Conservation (phyloP, 768 basidiomycete genomes). For the Pulveroboletus ravenelii region DNA sequence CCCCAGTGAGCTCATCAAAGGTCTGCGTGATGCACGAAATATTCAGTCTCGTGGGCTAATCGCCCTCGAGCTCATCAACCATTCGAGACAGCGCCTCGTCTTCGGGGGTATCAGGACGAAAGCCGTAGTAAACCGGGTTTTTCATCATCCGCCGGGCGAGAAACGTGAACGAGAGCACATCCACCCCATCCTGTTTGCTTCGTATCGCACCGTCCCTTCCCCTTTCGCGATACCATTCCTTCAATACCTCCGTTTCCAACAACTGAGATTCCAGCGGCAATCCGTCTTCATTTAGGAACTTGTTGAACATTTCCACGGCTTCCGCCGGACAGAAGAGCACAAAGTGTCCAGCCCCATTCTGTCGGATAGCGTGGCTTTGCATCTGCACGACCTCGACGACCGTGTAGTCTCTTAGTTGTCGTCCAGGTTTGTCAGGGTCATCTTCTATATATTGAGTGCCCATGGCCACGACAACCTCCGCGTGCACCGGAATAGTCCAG, state of each 20-base stretch:
- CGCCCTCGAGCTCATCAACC: slow-evolving; percentile 47
- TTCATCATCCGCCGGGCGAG: slow-evolving; percentile 61
- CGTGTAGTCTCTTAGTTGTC: slow-evolving; percentile 74
- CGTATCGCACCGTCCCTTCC: slow-evolving; percentile 36
- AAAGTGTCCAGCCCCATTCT: slow-evolving; percentile 60
- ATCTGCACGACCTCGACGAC: slow-evolving; percentile 82
- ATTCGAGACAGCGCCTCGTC: slow-evolving; percentile 65
- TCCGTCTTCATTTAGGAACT: slow-evolving; percentile 78
- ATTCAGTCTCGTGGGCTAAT: not conserved
- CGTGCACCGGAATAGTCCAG: slow-evolving; percentile 86
- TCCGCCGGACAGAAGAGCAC: slow-evolving; percentile 88
- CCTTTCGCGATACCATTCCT: slow-evolving; percentile 43
- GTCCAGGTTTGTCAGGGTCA: slow-evolving; percentile 44
- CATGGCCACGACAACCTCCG: slow-evolving; percentile 81
- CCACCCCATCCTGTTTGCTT: slow-evolving; percentile 65
- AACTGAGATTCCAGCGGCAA: slow-evolving; percentile 85
- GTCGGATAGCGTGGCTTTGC: slow-evolving; percentile 81
- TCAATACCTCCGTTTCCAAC: slow-evolving; percentile 45
- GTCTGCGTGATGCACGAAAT: not conserved
- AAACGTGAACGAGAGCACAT: slow-evolving; percentile 78
- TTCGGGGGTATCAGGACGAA: slow-evolving; percentile 34
- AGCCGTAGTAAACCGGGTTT: slow-evolving; percentile 86
- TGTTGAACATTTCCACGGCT: slow-evolving; percentile 71
- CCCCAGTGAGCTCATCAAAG: too few relatives aligned
- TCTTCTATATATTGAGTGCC: slow-evolving; percentile 79